Evolutionary conservation across 1,139 yeast genomes (phyloP).

Genomic region (Cylindricascospora bacillispora): DNA sequence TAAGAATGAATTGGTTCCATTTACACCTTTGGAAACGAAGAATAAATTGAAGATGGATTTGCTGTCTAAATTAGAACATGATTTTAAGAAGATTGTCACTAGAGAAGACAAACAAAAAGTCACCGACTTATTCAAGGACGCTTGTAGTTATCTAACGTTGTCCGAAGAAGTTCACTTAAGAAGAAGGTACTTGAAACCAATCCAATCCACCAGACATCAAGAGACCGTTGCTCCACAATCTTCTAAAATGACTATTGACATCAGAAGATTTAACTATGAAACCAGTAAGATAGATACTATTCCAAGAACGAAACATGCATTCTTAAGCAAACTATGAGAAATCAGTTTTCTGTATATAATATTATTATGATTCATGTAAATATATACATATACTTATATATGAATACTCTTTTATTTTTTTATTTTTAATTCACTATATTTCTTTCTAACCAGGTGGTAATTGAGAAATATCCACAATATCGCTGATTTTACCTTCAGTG

Average conservation of each 20-base stretch:
- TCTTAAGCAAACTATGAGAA: conserved; percentile 6
- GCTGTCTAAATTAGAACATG: conserved; percentile 19
- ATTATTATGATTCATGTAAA: neutral
- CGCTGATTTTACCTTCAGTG: conserved; percentile 18
- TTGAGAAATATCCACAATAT: conserved; percentile 56
- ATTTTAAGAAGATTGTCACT: conserved; percentile 11
- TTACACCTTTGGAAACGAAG: conserved; percentile 29
- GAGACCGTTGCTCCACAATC: conserved; percentile 22
- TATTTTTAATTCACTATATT: neutral
- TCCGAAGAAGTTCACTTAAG: conserved; percentile 31
- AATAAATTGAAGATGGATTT: conserved; percentile 23
- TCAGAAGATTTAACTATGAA: conserved; percentile 40
- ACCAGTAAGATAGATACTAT: conserved; percentile 32
- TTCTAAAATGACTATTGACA: conserved; percentile 27
- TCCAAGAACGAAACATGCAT: conserved; percentile 29
- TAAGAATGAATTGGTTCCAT: conserved; percentile 27
- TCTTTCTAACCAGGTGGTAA: conserved; percentile 81
- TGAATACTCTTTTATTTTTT: neutral
- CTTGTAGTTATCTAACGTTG: conserved; percentile 29
- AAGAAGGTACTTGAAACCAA: conserved; percentile 32
- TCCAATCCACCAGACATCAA: conserved; percentile 26
- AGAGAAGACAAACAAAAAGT: conserved; percentile 26
- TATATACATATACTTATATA: neutral
- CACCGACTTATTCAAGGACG: conserved; percentile 25
- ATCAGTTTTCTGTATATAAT: neutral